Evolutionary conservation across 2,329 filamentous ascomycete species (phyloP).

Genomic region (Ilyonectria sp.): DNA sequence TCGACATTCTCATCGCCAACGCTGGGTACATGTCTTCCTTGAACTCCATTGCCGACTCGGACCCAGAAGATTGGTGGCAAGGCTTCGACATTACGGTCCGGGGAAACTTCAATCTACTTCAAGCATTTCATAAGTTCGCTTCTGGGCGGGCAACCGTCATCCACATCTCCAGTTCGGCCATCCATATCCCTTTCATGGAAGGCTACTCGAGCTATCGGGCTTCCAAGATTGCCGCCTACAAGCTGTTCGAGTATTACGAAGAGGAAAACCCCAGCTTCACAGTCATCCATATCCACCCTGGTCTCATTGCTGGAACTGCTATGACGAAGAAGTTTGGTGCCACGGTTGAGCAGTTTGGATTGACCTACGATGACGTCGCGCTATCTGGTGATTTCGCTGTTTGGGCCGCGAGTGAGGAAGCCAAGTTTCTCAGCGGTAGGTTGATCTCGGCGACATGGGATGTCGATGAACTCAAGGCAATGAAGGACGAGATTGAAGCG

Average conservation of each 20-base stretch:
- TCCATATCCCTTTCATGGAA: slow-evolving; percentile 44
- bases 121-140: slow-evolving; percentile 47
- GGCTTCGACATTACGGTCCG: slow-evolving; percentile 49
- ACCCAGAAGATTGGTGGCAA: slow-evolving; percentile 45
- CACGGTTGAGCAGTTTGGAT: slow-evolving; percentile 25
- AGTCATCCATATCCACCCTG: slow-evolving; percentile 61
- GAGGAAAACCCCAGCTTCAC: slow-evolving; percentile 57
- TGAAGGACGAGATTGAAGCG: slow-evolving; percentile 52
- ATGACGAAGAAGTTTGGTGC: slow-evolving; percentile 38
- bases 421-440: slow-evolving; percentile 61
- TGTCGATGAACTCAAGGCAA: slow-evolving; percentile 62
- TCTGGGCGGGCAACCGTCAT: slow-evolving; percentile 46
- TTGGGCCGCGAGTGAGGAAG: slow-evolving; percentile 62
- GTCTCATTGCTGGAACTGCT: slow-evolving; percentile 53
- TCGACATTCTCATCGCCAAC: slow-evolving; percentile 56
- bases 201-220: slow-evolving; percentile 57
- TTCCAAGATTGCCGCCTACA: slow-evolving; percentile 59
- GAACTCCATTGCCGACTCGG: slow-evolving; percentile 30
- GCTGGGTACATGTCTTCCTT: slow-evolving; percentile 45
- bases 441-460: slow-evolving; percentile 68
- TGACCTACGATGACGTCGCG: slow-evolving; percentile 42
- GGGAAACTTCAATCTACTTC: slow-evolving; percentile 50
- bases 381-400: slow-evolving; percentile 60
- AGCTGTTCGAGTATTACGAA: slow-evolving; percentile 59
- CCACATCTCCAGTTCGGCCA: slow-evolving; percentile 40